These are phyloP conservation scores for Fragilaria crotonensis DNA, from an alignment of 108 stramenopile genomes.

Conservation along the genomic window DNA sequence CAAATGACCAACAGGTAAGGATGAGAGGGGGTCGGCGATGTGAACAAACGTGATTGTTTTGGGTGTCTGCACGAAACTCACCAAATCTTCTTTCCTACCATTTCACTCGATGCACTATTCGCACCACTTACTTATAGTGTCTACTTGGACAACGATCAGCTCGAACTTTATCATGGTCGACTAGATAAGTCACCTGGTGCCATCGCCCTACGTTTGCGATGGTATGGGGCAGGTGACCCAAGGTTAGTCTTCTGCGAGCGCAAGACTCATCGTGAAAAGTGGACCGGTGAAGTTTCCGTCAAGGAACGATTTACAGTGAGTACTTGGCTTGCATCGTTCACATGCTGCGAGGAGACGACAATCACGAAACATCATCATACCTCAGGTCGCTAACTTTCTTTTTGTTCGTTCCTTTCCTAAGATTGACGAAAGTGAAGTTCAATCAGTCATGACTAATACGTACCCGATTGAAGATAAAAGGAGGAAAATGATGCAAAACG, in stretches of 20 bases:
- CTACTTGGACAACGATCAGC: slow-evolving; percentile 75
- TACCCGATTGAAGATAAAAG: slow-evolving; percentile 83
- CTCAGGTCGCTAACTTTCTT: background rate
- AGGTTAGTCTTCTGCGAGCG: slow-evolving; percentile 92
- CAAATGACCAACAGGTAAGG: slow-evolving; percentile 76
- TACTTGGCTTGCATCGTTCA: slow-evolving; percentile 2
- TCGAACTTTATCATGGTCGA: slow-evolving; percentile 93
- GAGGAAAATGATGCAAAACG: slow-evolving; percentile 72
- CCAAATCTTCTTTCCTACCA: background rate
- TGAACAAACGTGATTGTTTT: background rate
- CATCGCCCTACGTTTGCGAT: slow-evolving; percentile 89
- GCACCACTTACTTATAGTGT: background rate
- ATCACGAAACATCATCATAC: background rate
- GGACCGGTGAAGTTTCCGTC: slow-evolving; percentile 94
- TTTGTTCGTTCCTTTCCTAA: slow-evolving; percentile 9
- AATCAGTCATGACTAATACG: slow-evolving; percentile 65
- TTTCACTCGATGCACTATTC: background rate
- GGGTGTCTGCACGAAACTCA: background rate
- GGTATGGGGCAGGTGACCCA: slow-evolving; percentile 91
- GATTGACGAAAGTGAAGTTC: slow-evolving; percentile 78
- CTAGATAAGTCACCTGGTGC: slow-evolving; percentile 94
- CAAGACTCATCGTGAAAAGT: slow-evolving; percentile 98
- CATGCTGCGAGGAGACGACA: background rate
- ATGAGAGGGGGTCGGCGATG: background rate
- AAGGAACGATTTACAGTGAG: slow-evolving; percentile 95